Base-by-base conservation (phyloP, 78 protist species). In the Chrysochromulina tobinii region DNA sequence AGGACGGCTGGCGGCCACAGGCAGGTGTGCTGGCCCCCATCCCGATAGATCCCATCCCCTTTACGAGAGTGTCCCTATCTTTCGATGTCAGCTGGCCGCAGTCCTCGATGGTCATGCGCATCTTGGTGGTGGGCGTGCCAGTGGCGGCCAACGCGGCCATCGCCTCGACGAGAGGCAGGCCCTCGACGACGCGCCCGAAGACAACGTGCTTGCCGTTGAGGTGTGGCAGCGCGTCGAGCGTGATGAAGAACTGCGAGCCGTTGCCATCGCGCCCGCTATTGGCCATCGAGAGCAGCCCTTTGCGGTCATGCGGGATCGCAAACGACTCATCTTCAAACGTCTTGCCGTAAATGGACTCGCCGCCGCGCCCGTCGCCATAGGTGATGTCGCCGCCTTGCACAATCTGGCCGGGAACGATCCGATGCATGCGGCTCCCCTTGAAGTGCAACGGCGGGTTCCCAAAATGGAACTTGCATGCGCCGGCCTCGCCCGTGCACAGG, bases 231-330 rank as follows among this genome's bases (percentile, higher is more conserved):
- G 92, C 75, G 9, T 61, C 91, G 69, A 91, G 66, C 50, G 98
- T 96, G 94, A 96, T 89, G 95, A 96, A 96, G 93, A 96, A 96
- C 91, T 96, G 97, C 59, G 96, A 92, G 83, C 96, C 95, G 93
- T 96, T 96, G 59, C 95, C 90, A 94, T 95, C 81, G 67, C 69
- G 84, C 55, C 97, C 97, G 11, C 95, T 69, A 79, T 97, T 97
- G 87, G 98, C 98, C 96, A 95, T 96, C 38, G 97, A 92, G 72
- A 97, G 94, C 87, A 69, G 25, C 17, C 97, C 97, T 27, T 18
- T 57, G 25, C 57, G 1, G 14, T 2, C 3, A 27, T 77, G 85
- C 48, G 3, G 25, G 27, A 58, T 27, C 27, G 61, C 85, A 66
- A 95, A 91, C 18, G 48, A 11, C 89, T 96, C 96, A 72, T 96